Evolutionary conservation across 1,139 yeast species (phyloP).

Genomic region (Hyphopichia khmerensis): DNA sequence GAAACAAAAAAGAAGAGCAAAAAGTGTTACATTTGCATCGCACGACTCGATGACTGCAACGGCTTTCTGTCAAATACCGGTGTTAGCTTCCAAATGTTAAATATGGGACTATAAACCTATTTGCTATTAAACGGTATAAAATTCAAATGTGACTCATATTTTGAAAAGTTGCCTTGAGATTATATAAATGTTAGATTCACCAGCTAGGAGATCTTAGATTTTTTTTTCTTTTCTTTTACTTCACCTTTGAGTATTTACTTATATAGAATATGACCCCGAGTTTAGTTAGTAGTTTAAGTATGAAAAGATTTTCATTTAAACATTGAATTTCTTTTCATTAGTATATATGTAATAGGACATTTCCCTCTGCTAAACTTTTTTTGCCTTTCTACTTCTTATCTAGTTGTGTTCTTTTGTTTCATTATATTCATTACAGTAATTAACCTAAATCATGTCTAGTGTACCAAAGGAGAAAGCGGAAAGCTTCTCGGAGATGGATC

Average conservation of each 20-base stretch:
- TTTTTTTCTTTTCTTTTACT: not conserved
- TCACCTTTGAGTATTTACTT: no score
- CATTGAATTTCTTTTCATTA: no score
- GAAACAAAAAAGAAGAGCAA: no score
- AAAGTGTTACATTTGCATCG: no score
- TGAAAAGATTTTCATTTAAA: not conserved
- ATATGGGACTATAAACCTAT: no score
- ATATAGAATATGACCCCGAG: not conserved
- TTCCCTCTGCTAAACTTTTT: no score
- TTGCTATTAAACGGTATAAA: not conserved
- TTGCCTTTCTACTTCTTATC: not conserved
- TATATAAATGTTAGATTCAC: not conserved
- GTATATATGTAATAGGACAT: not conserved
- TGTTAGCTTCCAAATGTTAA: not conserved
- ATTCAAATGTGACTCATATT: not conserved
- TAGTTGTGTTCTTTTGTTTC: not conserved
- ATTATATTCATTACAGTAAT: not conserved
- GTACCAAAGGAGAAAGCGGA: constrained; percentile 1
- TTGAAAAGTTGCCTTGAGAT: not conserved
- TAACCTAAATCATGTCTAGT: not conserved
- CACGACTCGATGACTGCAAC: not conserved
- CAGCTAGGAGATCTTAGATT: not conserved
- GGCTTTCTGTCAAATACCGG: not conserved
- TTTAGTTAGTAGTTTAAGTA: not conserved
- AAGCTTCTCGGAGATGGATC: constrained; percentile 8